These are phyloP conservation scores for Alternaria solani DNA, from an alignment of 2,329 filamentous ascomycete species.

Conservation along the genomic window DNA sequence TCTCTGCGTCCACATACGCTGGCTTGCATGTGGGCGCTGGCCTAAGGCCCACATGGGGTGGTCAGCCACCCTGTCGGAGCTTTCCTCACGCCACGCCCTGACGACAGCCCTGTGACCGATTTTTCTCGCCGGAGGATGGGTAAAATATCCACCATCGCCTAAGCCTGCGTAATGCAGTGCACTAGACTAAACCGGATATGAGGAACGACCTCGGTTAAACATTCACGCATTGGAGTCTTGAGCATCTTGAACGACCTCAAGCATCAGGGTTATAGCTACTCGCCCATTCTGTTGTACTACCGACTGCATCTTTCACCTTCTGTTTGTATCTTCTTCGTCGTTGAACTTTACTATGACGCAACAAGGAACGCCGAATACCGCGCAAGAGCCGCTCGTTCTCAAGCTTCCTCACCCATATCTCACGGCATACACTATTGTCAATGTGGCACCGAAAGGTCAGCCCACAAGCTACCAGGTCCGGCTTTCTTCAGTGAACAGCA, in stretches of 20 bases:
- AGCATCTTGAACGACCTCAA: constrained; percentile 16
- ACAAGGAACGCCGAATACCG: constrained; percentile 21
- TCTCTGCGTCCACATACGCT: constrained; percentile 21
- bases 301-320: constrained; percentile 11
- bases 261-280: constrained; percentile 15
- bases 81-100: constrained; percentile 17
- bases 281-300: neutral
- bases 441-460: constrained; percentile 30
- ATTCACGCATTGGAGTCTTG: constrained; percentile 9
- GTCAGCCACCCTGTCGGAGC: constrained; percentile 29
- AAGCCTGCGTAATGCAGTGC: constrained; percentile 34
- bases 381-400: constrained; percentile 36
- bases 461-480: constrained; percentile 31
- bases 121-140: constrained; percentile 11
- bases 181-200: constrained; percentile 18
- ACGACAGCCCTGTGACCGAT: constrained; percentile 9
- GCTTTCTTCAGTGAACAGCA: constrained; percentile 27
- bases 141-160: constrained; percentile 26
- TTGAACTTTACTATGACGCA: constrained; percentile 28
- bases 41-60: constrained; percentile 37
- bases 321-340: neutral
- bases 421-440: constrained; percentile 44
- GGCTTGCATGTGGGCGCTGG: constrained; percentile 27
- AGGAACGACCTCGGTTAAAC: constrained; percentile 39
- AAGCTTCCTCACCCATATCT: constrained; percentile 51